phyloP scores from a whole-genome alignment of 2,329 filamentous ascomycete genomes.

The Neophaeococcomyces mojaviensis region DNA sequence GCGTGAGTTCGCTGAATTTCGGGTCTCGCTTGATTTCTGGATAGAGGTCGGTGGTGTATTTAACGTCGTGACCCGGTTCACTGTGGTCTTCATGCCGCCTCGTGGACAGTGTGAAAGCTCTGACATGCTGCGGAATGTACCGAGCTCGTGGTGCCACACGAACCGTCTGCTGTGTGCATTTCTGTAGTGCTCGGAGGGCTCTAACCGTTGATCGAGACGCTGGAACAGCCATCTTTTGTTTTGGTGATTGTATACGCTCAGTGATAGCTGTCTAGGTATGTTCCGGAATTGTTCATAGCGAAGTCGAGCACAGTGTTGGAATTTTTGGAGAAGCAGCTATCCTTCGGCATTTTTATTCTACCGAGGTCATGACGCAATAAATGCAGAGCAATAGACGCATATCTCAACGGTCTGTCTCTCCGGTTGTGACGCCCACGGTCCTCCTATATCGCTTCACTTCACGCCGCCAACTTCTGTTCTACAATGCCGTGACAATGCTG shows the following conservation, averaged over 20 bases:
- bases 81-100: conserved; percentile 13
- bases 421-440: too few relatives aligned
- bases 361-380: too few relatives aligned
- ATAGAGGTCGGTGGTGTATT: conserved; percentile 74
- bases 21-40: conserved; percentile 73
- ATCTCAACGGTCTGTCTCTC: too few relatives aligned
- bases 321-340: background rate
- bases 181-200: background rate
- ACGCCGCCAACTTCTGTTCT: too few relatives aligned
- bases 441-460: too few relatives aligned
- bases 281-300: too few relatives aligned
- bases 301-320: too few relatives aligned
- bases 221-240: conserved; percentile 2
- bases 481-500: too few relatives aligned
- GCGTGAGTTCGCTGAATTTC: conserved; percentile 61
- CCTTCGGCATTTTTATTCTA: background rate
- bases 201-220: background rate
- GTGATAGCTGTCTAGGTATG: too few relatives aligned
- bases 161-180: background rate
- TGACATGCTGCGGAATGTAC: conserved; percentile 7
- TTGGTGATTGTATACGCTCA: too few relatives aligned
- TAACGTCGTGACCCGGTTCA: conserved; percentile 35
- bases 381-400: too few relatives aligned
- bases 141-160: background rate
- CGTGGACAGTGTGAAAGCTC: conserved; percentile 14